Base-by-base conservation (phyloP, 441 rosid species). In the Biscutella laevigata region DNA sequence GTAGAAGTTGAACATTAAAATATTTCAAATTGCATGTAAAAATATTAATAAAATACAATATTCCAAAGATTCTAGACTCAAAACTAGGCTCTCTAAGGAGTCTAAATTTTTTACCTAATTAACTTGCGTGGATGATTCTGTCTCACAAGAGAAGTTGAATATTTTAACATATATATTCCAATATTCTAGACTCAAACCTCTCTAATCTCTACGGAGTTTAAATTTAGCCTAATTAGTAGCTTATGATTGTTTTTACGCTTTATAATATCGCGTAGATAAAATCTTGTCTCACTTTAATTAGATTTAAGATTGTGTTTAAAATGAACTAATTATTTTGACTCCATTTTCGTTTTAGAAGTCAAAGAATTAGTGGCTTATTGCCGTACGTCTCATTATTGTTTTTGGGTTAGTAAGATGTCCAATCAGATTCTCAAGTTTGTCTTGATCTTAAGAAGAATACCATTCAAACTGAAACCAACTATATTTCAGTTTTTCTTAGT, bases 321-420 rank as follows among this genome's bases (percentile, higher is more conserved):
- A 21, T 53, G 54, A 44, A 53, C 34, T 36, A 27, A 53, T 36
- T 27, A 7, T 20, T 20, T 27, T 62, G 54, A 43, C 61, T 62
- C 22, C 13, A 13, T n/a, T 3, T 35, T 53, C 40, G 33, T 27
- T 11, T 8, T n/a, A n/a, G 43, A 45, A 42, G 53, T 53, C 60
- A 53, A 62, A 53, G 40, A 35, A 35, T 21, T 15, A 52, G 66
- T n/a, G n/a, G n/a, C n/a, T n/a, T n/a, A n/a, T n/a, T 35, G 66
- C 13, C 22, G 37, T 35, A 30, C 7, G 32, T 42, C 43, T 60
- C 48, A 7, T 49, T 15, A 11, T 11, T 24, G 21, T 19, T 49
- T 57, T 16, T 11, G 27, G 57, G 25, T 51, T 34, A 33, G 58
- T 41, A 41, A 16, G 22, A 13, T 61, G 66, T 50, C 49, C 52